Evolutionary conservation across 106 monocot species (phyloP), one percentile per base, ranked within the genome.

Genomic region (Dendrobium catenatum): DNA sequence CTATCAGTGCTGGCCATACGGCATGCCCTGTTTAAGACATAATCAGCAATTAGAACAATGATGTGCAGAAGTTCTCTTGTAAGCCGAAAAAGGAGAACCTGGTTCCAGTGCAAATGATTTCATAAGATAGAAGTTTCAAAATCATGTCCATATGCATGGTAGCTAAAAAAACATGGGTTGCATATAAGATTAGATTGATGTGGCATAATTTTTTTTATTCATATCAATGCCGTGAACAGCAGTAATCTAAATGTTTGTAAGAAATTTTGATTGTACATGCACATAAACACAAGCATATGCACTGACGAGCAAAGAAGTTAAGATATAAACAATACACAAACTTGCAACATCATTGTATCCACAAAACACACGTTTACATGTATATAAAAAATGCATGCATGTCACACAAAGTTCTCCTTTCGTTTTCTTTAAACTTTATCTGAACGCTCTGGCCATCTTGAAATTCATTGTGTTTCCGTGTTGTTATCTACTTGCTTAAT

Each of bases 1-100:
- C 84, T 76, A 99, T 81, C 56, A 99, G 83, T 41, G 95, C 98
- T 48, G 98, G 98, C 98, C 98, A 99, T 87, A 90, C 90, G n/a
- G 98, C 87, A 95, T 95, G 88, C 75, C 98, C 98, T 99, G 85
- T 88, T 67, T 48, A 87, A 85, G 76, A 78, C 22, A 51, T 4
- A 17, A 58, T 41, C 55, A 78, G 40, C 10, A 9, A 56, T 56
- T 56, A 33, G 78, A 78, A 78, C 19, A 40, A 31, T 13, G 33
- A 70, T 37, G 15, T 31, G 24, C 6, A 29, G 1, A 37, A 70
- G 33, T 37, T 31, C 37, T 68, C 68, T 68, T 68, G 20, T 27
- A 7, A 27, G 26, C 6, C 2, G 20, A 64, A 16, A 27, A 27
- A 9, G 10, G 29, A 27, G 7, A 68, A 68, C 27, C 27, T 68